Evolutionary conservation across 352 stramenopile species (phyloP), one percentile per base, ranked within the genome.

Genomic region (Globisporangium barbulae): DNA sequence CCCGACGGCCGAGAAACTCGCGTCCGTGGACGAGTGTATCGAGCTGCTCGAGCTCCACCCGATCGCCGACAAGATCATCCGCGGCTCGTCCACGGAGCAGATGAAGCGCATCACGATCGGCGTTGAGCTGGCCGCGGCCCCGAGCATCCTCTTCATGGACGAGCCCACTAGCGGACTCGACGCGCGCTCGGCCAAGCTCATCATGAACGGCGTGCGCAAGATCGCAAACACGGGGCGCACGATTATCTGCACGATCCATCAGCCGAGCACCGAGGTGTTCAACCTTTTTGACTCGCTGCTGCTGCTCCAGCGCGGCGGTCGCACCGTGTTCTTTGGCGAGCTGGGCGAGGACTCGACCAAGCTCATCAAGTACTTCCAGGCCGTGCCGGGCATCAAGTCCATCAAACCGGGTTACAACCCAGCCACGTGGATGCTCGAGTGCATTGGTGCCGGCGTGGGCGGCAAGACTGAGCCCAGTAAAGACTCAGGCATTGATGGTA

Each of bases 201-300:
- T 97, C 21, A 92, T 97, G 65, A 80, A 85, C n/a, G 78, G 94
- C 2, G 76, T 97, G 19, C 89, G 91, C 56, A 94, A 96, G 61
- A 84, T 97, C 53, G 89, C 91, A 12, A 64, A 73, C 53, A 79
- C 78, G 5, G 88, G 89, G 1, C 68, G 79, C 19, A 94, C 83
- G 3, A 78, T 98, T 33, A 73, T 97, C 0, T 97, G 93, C 57
- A 97, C 90, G 7, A 98, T 98, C 68, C 93, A 98, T 65, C 93
- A 98, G 69, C 93, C 93, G 17, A 85, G 76, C 21, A 85, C 78
- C 3, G 85, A 97, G 53, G 84, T 97, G 7, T 97, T 97, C 35
- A 79, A 83, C n/a, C 78, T 89, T 31, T 97, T 97, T 64, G 88
- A 97, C 67, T 81, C 81, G 37, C 56, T 97, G 7, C 74, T 97